Conservation (phyloP, 495 filamentous ascomycete genomes). For the Penicillium egyptiacum region DNA sequence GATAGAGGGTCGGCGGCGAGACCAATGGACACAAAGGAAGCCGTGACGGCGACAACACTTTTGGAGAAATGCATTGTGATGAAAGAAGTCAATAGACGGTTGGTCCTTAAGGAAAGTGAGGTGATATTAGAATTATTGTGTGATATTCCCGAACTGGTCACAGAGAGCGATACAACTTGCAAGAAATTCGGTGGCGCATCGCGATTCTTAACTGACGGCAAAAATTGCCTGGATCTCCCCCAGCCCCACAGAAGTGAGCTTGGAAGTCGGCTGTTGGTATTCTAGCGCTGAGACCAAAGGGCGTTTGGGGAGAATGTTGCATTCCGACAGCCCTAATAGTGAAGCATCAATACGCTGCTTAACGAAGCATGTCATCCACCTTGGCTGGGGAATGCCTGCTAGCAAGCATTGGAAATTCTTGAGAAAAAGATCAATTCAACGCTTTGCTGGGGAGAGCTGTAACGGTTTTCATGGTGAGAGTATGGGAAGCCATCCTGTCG, state of each 20-base stretch:
- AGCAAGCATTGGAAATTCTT: slow-evolving; percentile 3
- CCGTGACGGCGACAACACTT: slow-evolving; percentile 35
- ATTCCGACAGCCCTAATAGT: slow-evolving; percentile 19
- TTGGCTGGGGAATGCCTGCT: slow-evolving; percentile 16
- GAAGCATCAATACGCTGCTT: slow-evolving; percentile 12
- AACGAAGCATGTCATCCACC: slow-evolving; percentile 8
- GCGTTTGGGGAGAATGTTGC: slow-evolving; percentile 27
- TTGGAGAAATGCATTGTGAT: slow-evolving; percentile 28
- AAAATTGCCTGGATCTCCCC: slow-evolving; percentile 4
- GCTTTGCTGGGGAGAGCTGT: neutral
- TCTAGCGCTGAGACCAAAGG: slow-evolving; percentile 16
- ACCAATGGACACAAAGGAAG: slow-evolving; percentile 27
- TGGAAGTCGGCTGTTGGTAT: slow-evolving; percentile 19
- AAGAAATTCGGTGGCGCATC: slow-evolving; percentile 19
- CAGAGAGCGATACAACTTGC: slow-evolving; percentile 2
- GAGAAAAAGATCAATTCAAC: neutral
- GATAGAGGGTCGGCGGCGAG: slow-evolving; percentile 36
- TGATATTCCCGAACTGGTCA: neutral
- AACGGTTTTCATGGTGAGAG: no score
- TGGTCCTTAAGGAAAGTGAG: slow-evolving; percentile 23
- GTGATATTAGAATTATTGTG: slow-evolving; percentile 1
- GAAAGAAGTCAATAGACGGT: slow-evolving; percentile 3
- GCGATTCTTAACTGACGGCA: slow-evolving; percentile 24
- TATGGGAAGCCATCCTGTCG: neutral
- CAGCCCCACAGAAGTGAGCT: slow-evolving; percentile 17